Evolutionary conservation across 805 yeast species (phyloP), one percentile per base, ranked within the genome.

Genomic region (Cyberlindnera xylosilytica): DNA sequence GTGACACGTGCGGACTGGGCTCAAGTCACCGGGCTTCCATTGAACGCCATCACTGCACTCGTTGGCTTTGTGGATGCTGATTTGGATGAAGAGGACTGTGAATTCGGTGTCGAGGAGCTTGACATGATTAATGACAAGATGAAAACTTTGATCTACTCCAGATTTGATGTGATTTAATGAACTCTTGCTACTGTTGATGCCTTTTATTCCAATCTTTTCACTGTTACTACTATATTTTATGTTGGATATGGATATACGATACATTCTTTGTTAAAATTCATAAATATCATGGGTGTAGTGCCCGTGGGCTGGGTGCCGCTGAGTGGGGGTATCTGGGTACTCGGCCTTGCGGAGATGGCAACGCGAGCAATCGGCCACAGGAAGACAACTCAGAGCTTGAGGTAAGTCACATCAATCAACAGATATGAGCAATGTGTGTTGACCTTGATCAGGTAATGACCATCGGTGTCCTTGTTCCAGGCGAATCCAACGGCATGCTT

Each of bases 111-210:
- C 16, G 44, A 42, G 20, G 56, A 53, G 35, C 40, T 53, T 16
- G 40, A 31, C 17, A 46, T 34, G 38, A 43, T 53, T 31, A 53
- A 53, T 36, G 48, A 49, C n/a, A 44, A 46, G 40, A 53, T 53
- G 57, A 53, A 38, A 27, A 31, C 32, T 24, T 34, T 53, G 36
- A 43, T 53, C 18, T 51, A 53, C 35, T 38, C 53, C 7, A 49
- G 50, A 33, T 53, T 53, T 39, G 46, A 53, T 29, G 49, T 53
- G n/a, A 33, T 47, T 39, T 43, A 19, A 44, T 16, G 43, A 36
- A 34, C 40, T n/a, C 20, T 30, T 20, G 30, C 30, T 11, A 15
- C 15, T 27, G 9, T 11, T 27, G n/a, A 27, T 7, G 30, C 20
- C 17, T 6, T 8, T 20, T 29, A 6, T 29, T 29, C n/a, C 6